phyloP scores from a whole-genome alignment of 2,329 filamentous ascomycete species.

The Fusarium sp. region DNA sequence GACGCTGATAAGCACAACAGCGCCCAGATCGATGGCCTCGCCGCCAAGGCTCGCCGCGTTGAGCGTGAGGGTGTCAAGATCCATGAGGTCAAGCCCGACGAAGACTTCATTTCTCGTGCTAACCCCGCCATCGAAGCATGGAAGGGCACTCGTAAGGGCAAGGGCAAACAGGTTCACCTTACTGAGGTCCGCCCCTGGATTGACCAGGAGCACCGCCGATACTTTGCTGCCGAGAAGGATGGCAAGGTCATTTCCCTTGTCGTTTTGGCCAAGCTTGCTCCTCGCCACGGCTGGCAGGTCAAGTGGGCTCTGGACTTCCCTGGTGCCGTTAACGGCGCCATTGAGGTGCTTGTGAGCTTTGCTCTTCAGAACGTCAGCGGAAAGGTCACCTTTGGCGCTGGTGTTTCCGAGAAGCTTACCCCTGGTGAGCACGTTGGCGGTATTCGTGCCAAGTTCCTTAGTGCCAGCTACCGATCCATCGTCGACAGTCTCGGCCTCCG shows the following conservation, averaged over 20 bases:
- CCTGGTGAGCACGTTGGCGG: slow-evolving; percentile 85
- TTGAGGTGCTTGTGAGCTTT: slow-evolving; percentile 81
- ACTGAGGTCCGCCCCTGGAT: slow-evolving; percentile 92
- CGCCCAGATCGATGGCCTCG: slow-evolving; percentile 53
- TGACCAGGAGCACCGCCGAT: slow-evolving; percentile 82
- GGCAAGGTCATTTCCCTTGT: slow-evolving; percentile 79
- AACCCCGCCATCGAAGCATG: slow-evolving; percentile 80
- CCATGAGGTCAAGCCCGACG: slow-evolving; percentile 72
- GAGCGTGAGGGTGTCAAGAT: slow-evolving; percentile 87
- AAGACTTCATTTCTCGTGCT: slow-evolving; percentile 73
- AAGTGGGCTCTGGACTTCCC: slow-evolving; percentile 98
- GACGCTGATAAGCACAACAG: slow-evolving; percentile 74
- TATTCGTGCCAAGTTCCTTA: slow-evolving; percentile 80
- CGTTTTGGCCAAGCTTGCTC: slow-evolving; percentile 82
- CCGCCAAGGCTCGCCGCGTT: slow-evolving; percentile 80
- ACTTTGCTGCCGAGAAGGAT: slow-evolving; percentile 81
- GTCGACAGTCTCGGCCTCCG: slow-evolving; percentile 83
- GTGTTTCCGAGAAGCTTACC: slow-evolving; percentile 76
- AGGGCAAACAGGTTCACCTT: slow-evolving; percentile 83
- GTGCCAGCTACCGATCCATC: slow-evolving; percentile 82
- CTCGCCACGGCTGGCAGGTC: slow-evolving; percentile 87
- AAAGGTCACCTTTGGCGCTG: slow-evolving; percentile 85
- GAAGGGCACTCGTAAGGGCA: slow-evolving; percentile 80
- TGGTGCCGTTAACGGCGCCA: slow-evolving; percentile 82
- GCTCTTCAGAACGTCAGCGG: slow-evolving; percentile 63